Base-by-base conservation (phyloP, 306 rosid genomes). In the Geum urbanum region DNA sequence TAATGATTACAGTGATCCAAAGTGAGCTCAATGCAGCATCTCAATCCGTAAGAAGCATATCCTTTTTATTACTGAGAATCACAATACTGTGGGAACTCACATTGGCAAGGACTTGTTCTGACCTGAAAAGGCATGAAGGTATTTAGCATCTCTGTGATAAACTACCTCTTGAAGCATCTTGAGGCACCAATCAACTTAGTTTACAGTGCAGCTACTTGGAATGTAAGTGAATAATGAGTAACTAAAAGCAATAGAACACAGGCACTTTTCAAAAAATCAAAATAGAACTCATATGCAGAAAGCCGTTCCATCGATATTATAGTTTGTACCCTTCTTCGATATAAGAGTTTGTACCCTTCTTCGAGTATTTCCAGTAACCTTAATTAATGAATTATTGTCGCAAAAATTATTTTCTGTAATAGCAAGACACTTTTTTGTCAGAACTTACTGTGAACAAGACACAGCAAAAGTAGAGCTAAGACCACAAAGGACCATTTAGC, bases 51-150 rank as follows among this genome's bases (percentile, higher is more conserved):
- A 50, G 54, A 24, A 65, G 18, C 48, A 27, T 45, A 24, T 70
- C 63, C 52, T 32, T 53, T 52, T 70, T 74, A 74, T 80, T 70
- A 74, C 84, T 70, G 88, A 70, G 91, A 86, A 70, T 92, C 92
- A 0, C 96, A 92, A 70, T 81, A 86, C 24, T 76, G 87, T 11
- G 86, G 81, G 69, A 77, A 89, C 64, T 78, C 84, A 75, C 98
- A 92, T 46, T 77, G 76, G 85, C 98, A 92, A 43, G 83, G 81
- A 53, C 74, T 87, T 67, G 78, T 68, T 76, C 92, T 83, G 65
- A 87, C 87, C 96, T 92, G 92, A 73, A 75, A 74, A 39, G 55
- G 19, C 19, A 56, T 41, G 4, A 59, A 52, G 0, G 3, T n/a
- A 35, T 39, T 18, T 2, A 12, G 49, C 71, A 39, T 18, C 37